A percentile compares a stretch with the other conserved stretches of the same genome.
These are phyloP conservation scores for Cochliopodium minus DNA, from an alignment of 208 protist species.

Conservation along the genomic window DNA sequence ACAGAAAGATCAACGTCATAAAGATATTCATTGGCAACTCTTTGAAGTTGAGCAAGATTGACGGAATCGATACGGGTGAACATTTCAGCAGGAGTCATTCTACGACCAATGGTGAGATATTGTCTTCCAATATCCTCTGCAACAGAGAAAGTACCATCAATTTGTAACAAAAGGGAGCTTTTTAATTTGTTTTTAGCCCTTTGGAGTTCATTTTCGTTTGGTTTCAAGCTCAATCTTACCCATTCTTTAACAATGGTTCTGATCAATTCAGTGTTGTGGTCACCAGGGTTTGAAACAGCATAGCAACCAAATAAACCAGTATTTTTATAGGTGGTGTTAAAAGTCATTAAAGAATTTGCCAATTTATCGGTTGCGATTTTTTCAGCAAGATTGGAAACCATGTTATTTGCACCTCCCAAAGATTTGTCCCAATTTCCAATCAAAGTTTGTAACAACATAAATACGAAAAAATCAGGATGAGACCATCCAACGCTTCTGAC, in stretches of 20 bases:
- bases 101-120: not conserved
- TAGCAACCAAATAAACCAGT: conserved; percentile 1
- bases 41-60: not conserved
- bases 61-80: not conserved
- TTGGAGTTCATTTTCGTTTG: not conserved
- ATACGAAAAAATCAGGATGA: not conserved
- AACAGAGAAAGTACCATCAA: not conserved
- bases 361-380: not conserved
- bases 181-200: conserved; percentile 3
- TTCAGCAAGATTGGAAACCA: not conserved
- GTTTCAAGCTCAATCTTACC: not conserved
- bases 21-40: not conserved
- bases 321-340: not conserved
- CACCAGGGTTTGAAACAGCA: not conserved
- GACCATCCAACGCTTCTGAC: not conserved
- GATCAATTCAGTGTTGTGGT: not conserved
- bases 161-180: not conserved
- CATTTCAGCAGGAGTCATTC: conserved; percentile 5
- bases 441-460: not conserved
- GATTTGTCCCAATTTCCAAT: not conserved
- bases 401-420: not conserved
- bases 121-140: not conserved
- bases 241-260: not conserved
- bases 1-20: not conserved
- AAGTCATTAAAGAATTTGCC: not conserved